These are phyloP conservation scores for Fulvia fulva DNA, from an alignment of 2,329 filamentous ascomycete species.

Conservation along the genomic window DNA sequence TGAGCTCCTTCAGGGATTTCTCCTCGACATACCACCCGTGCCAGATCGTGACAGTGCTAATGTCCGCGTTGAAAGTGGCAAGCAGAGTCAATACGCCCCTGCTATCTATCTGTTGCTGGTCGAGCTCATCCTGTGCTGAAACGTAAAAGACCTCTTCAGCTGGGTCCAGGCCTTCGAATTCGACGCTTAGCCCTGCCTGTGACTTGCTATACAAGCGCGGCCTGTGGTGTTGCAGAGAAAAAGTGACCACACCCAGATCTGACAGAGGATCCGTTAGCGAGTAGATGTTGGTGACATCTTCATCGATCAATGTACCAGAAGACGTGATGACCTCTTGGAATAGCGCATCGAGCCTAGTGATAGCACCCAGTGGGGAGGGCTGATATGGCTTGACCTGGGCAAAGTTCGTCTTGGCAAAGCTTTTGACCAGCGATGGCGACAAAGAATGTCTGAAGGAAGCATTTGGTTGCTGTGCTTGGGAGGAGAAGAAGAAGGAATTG, in stretches of 20 bases:
- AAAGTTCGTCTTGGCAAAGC: slow-evolving; percentile 18
- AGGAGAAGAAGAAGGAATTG: slow-evolving; percentile 76
- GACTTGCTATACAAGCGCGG: slow-evolving; percentile 22
- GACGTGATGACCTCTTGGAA: slow-evolving; percentile 25
- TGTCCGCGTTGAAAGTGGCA: slow-evolving; percentile 75
- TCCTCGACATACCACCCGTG: slow-evolving; percentile 71
- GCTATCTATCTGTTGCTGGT: slow-evolving; percentile 39
- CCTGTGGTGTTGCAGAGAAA: slow-evolving; percentile 27
- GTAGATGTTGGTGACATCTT: slow-evolving; percentile 70
- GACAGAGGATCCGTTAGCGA: slow-evolving; percentile 80
- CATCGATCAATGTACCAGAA: slow-evolving; percentile 19
- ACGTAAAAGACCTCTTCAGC: slow-evolving; percentile 82
- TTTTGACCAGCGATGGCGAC: slow-evolving; percentile 31
- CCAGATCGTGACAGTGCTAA: slow-evolving; percentile 79
- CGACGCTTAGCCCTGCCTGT: slow-evolving; percentile 36
- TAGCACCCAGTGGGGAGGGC: slow-evolving; percentile 24
- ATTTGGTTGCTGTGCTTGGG: slow-evolving; percentile 49
- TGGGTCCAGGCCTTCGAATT: slow-evolving; percentile 63
- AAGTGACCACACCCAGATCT: slow-evolving; percentile 71
- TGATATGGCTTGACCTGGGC: slow-evolving; percentile 19
- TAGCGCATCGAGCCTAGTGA: slow-evolving; percentile 26
- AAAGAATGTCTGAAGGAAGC: slow-evolving; percentile 28
- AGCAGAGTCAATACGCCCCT: slow-evolving; percentile 61
- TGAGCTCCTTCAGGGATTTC: slow-evolving; percentile 48
- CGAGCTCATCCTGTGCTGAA: slow-evolving; percentile 59